phyloP scores from a whole-genome alignment of 257 asterid genomes.

The Solanum raphanifolium region DNA sequence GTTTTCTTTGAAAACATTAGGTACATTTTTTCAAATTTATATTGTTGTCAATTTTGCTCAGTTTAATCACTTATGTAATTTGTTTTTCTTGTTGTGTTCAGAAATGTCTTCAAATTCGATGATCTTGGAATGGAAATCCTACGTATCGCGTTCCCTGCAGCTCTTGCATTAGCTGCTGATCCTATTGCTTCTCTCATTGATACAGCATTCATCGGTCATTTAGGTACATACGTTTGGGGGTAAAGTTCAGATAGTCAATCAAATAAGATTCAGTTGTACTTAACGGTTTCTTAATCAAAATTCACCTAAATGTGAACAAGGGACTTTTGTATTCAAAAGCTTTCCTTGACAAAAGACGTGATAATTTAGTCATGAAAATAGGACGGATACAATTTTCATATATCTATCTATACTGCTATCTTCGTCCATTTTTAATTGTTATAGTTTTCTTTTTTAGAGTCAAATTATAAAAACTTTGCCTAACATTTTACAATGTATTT shows the following conservation, averaged over 20 bases:
- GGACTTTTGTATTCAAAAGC: background rate
- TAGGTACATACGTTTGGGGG: constrained; percentile 44
- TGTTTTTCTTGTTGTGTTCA: background rate
- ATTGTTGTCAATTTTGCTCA: background rate
- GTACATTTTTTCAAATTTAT: constrained; percentile 14
- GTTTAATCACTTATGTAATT: background rate
- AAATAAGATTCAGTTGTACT: background rate
- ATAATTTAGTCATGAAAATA: background rate
- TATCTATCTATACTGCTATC: no score
- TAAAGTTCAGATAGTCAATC: background rate
- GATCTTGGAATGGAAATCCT: constrained; percentile 68
- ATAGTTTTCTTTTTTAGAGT: no score
- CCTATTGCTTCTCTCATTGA: constrained; percentile 86
- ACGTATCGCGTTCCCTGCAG: constrained; percentile 74
- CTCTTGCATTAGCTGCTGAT: constrained; percentile 92
- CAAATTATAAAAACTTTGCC: no score
- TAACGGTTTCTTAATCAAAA: background rate
- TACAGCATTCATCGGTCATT: constrained; percentile 72
- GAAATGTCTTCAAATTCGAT: constrained; percentile 59
- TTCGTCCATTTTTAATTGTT: no score
- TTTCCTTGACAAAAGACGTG: background rate
- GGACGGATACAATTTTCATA: background rate
- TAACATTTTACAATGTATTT: no score
- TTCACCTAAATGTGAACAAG: background rate
- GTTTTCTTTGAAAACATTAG: constrained; percentile 62